Evolutionary conservation across 257 asterid genomes (phyloP), one percentile per base, ranked within the genome.

Genomic region (Perilla frutescens): DNA sequence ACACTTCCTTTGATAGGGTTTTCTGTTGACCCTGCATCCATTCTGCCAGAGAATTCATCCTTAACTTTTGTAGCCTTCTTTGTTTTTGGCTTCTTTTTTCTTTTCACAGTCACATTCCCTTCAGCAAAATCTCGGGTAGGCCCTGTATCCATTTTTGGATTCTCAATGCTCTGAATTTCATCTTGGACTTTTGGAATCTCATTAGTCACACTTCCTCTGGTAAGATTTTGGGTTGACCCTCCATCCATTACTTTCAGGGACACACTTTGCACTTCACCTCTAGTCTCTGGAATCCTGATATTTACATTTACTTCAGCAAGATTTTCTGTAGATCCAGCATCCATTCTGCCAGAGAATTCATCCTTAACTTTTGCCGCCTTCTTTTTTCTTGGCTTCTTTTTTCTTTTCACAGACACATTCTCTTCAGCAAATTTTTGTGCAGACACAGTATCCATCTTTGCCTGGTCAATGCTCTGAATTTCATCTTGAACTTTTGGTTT

Each of bases 31-130:
- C 60, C 47, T 7, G 34, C 6, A 66, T 49, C 36, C 8, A 48
- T 49, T 49, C 29, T 29, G 13, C n/a, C n/a, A 7, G 10, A 36
- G 12, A 8, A 34, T 26, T 55, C 61, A 70, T 34, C 66, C 29
- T 62, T 57, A 14, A 39, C 26, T 57, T 79, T 69, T 26, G 49
- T 76, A 64, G 67, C 76, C 72, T 58, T 71, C 58, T 4, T 68
- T 12, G 26, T 63, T 66, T 66, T 76, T 43, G 5, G 56, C 60
- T 59, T 67, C 79, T 47, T 70, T 74, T 29, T 70, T 54, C 56
- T 70, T 67, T 54, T 66, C 3, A 7, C 73, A 55, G 36, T 54
- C 67, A 45, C 51, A 54, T 32, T 34, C 31, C 77, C 65, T 51
- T 68, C 47, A n/a, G n/a, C n/a, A n/a, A n/a, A n/a, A n/a, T n/a